phyloP scores from a whole-genome alignment of 148 eudicot species.

The Pharnaceum exiguum region DNA sequence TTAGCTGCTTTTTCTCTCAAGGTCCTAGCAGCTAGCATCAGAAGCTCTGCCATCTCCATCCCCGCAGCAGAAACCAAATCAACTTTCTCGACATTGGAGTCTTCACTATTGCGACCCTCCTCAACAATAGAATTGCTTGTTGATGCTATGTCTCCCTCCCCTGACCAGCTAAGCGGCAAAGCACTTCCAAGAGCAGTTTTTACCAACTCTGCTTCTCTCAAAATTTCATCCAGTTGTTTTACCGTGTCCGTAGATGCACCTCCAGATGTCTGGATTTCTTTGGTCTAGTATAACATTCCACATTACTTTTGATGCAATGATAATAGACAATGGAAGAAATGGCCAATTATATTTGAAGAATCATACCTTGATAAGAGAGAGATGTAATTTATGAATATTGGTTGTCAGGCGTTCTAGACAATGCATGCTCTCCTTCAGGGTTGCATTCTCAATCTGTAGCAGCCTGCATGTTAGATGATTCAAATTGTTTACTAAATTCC shows the following conservation, averaged over 20 bases:
- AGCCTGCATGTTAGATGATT: slow-evolving; percentile 21
- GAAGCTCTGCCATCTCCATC: slow-evolving; percentile 79
- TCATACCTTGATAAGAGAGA: slow-evolving; percentile 74
- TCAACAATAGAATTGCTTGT: slow-evolving; percentile 14
- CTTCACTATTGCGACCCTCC: slow-evolving; percentile 15
- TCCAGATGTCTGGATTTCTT: slow-evolving; percentile 33
- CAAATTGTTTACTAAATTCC: neutral
- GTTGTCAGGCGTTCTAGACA: slow-evolving; percentile 81
- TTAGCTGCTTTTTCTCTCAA: slow-evolving; percentile 29
- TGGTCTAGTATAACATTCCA: slow-evolving; percentile 31
- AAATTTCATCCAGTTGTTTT: slow-evolving; percentile 44
- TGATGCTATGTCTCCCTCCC: slow-evolving; percentile 34
- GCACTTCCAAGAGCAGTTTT: slow-evolving; percentile 86
- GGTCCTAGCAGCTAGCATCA: slow-evolving; percentile 63
- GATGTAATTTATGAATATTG: slow-evolving; percentile 64
- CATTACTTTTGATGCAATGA: neutral
- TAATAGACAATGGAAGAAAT: neutral
- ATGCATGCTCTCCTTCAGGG: slow-evolving; percentile 83
- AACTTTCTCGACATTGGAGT: slow-evolving; percentile 30
- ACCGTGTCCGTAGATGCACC: slow-evolving; percentile 13
- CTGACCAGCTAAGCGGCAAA: slow-evolving; percentile 91
- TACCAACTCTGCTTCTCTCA: slow-evolving; percentile 63
- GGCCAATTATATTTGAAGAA: neutral
- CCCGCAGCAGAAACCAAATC: slow-evolving; percentile 89
- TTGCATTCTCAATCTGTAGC: slow-evolving; percentile 66